Conservation (phyloP, 768 basidiomycete genomes). For the Dioszegia hungarica region DNA sequence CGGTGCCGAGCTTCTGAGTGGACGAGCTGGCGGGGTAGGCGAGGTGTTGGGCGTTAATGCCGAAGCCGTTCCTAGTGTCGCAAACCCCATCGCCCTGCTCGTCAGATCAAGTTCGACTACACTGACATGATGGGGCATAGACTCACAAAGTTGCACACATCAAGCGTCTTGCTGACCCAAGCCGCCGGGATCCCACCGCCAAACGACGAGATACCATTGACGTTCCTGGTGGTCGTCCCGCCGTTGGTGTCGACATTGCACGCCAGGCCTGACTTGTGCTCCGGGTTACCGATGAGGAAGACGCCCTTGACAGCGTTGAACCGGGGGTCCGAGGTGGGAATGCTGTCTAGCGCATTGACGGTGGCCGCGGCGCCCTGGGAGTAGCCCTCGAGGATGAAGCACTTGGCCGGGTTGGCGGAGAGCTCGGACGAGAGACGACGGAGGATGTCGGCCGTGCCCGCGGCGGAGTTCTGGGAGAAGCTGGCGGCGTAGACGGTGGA, state of each 20-base stretch:
- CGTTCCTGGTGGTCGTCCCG: constrained; percentile 17
- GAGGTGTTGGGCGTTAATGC: constrained; percentile 23
- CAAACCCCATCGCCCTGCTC: constrained; percentile 20
- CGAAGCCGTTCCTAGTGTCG: constrained; percentile 18
- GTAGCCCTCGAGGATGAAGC: constrained; percentile 25
- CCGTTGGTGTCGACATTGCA: constrained; percentile 22
- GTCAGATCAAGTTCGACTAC: not conserved
- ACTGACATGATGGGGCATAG: not conserved
- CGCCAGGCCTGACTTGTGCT: constrained; percentile 17
- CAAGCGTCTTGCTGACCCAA: constrained; percentile 20
- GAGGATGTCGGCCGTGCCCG: constrained; percentile 20
- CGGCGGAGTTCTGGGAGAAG: constrained; percentile 16
- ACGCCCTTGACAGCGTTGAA: constrained; percentile 28
- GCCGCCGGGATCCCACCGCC: constrained; percentile 12
- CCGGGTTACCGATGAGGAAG: constrained; percentile 24
- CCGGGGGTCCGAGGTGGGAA: constrained; percentile 7
- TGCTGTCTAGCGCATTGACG: constrained; percentile 9
- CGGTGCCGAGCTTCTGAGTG: not conserved
- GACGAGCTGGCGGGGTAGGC: constrained; percentile 6
- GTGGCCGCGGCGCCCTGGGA: constrained; percentile 28
- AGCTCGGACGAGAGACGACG: constrained; percentile 4
- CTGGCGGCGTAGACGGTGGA: constrained; percentile 22
- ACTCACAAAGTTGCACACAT: constrained; percentile 22
- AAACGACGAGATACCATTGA: constrained; percentile 14
- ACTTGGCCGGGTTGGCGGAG: constrained; percentile 8